Base-by-base conservation (phyloP, 2,329 filamentous ascomycete species). In the Aspergillus chevalieri region DNA sequence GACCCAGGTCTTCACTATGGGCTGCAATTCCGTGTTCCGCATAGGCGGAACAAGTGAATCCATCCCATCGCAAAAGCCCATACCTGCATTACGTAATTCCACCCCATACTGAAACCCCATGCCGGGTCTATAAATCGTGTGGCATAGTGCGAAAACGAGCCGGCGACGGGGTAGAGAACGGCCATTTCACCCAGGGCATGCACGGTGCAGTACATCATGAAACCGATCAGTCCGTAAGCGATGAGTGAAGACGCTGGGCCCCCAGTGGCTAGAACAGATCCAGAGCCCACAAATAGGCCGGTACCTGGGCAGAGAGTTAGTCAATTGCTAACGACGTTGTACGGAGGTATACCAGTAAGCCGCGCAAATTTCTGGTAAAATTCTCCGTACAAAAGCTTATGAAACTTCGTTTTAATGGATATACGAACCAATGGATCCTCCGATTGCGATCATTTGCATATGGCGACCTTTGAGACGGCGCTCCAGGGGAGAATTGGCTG, bases 361-460 rank as follows among this genome's bases (percentile, higher is more conserved):
- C 26, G 10, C 4, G 26, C 26, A 12, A 12, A 30, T 10, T 30
- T 30, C 10, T 26, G 26, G 26, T 30, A 30, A 2, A 30, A 30
- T 30, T 1, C 10, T 30, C 26, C 26, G 24, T 9, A 26, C 24
- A 10, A 10, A 26, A 26, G 24, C 24, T 26, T 9, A 26, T 26
- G 3, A 6, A 15, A 6, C n/a, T 3, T 8, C 3, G 4, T 19
- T 10, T 22, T 12, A 9, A 21, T 42, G n/a, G 26, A 8, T 30
- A 19, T 6, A 10, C 69, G 48, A 73, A 82, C 87, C 87, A 61
- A 95, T 95, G 9, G 87, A 93, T 41, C 91, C 91, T 60, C 90
- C 90, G 58, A 96, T 95, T 12, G 92, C 92, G 76, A 96, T 96
- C 92, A 96, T 96, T 74, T 96, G 91, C 65, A 96, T 66, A 74